phyloP scores from a whole-genome alignment of 306 rosid species.

The Quercus variabilis region DNA sequence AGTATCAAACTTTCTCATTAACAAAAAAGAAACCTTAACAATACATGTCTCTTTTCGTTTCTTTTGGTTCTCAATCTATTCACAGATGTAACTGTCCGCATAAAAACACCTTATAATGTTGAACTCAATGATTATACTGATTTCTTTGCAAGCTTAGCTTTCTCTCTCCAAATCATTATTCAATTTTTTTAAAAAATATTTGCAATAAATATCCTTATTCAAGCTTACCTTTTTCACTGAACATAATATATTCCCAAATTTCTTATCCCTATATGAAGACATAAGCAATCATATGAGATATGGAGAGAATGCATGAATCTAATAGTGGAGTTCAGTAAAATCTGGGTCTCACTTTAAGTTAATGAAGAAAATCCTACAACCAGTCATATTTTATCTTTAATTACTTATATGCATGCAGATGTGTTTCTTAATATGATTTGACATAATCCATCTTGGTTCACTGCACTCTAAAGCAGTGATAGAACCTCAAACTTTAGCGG shows the following conservation, averaged over 20 bases:
- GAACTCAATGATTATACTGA: background rate
- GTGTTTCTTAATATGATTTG: too few species aligned
- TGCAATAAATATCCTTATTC: slow-evolving; percentile 2
- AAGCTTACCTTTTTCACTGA: background rate
- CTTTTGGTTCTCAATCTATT: background rate
- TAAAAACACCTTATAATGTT: background rate
- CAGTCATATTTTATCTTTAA: background rate
- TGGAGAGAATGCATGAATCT: background rate
- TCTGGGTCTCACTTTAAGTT: background rate
- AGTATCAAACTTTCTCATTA: too few species aligned
- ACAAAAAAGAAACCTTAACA: too few species aligned
- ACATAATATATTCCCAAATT: background rate
- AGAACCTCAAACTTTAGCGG: too few species aligned
- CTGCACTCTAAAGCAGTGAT: too few species aligned
- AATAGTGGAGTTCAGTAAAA: background rate
- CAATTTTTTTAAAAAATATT: background rate
- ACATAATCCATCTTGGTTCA: too few species aligned
- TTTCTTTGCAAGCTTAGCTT: background rate
- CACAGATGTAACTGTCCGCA: background rate
- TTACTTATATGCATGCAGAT: too few species aligned
- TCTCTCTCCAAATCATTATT: background rate
- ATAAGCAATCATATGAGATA: too few species aligned
- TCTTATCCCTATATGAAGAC: background rate
- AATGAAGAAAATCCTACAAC: background rate
- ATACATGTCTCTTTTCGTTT: background rate